phyloP scores from a whole-genome alignment of 202 grass and related monocot genomes.

The Musa balbisiana region DNA sequence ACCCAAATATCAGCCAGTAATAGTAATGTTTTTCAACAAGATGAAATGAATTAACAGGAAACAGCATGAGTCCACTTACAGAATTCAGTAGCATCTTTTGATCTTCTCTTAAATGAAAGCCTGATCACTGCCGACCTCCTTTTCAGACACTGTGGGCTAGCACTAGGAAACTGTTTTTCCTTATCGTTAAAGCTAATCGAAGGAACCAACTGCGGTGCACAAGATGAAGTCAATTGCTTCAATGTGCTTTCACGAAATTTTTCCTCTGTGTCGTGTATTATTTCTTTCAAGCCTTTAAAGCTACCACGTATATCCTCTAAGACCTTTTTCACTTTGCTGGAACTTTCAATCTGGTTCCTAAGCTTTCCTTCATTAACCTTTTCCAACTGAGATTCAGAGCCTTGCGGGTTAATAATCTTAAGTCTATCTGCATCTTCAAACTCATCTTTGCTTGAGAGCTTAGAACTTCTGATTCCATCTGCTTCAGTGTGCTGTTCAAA shows the following conservation, averaged over 20 bases:
- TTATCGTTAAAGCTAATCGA: slow-evolving; percentile 50
- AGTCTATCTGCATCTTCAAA: slow-evolving; percentile 31
- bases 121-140: slow-evolving; percentile 70
- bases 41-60: not conserved
- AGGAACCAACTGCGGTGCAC: slow-evolving; percentile 42
- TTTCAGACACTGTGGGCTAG: slow-evolving; percentile 56
- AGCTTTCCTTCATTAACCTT: slow-evolving; percentile 35
- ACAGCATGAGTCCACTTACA: slow-evolving; percentile 35
- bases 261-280: slow-evolving; percentile 37
- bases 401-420: slow-evolving; percentile 31
- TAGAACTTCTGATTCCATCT: slow-evolving; percentile 37
- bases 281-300: slow-evolving; percentile 28
- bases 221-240: slow-evolving; percentile 62
- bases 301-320: slow-evolving; percentile 36
- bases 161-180: slow-evolving; percentile 44
- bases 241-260: slow-evolving; percentile 52
- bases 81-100: slow-evolving; percentile 91
- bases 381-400: slow-evolving; percentile 21
- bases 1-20: too few relatives aligned
- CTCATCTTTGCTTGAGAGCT: slow-evolving; percentile 26
- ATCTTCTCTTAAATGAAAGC: slow-evolving; percentile 85
- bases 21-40: too few relatives aligned
- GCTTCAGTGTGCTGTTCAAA: slow-evolving; percentile 50
- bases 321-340: slow-evolving; percentile 39
- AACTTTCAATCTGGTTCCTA: slow-evolving; percentile 36